phyloP scores from a whole-genome alignment of 805 yeast species.

The Isabelozyma rhagii region DNA sequence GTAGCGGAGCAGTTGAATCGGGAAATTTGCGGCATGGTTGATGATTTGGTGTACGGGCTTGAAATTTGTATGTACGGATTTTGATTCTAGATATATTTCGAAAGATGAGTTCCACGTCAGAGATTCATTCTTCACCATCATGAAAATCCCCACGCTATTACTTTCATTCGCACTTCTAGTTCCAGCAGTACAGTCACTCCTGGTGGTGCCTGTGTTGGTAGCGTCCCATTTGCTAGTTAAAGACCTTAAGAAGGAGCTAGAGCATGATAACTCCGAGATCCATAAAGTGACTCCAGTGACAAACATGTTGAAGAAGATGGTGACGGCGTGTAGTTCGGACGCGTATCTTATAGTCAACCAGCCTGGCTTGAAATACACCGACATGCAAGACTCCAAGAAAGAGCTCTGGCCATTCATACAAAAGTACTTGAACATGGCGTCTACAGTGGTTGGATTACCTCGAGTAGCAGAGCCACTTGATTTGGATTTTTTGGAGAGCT shows the following conservation, averaged over 20 bases:
- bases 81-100: neutral
- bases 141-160: neutral
- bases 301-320: constrained; percentile 31
- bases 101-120: no score
- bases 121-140: neutral
- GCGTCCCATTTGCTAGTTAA: constrained; percentile 39
- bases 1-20: neutral
- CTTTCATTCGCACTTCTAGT: neutral
- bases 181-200: constrained; percentile 12
- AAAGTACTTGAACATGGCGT: constrained; percentile 51
- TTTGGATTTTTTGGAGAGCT: constrained; percentile 38
- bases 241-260: constrained; percentile 21
- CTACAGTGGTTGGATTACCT: constrained; percentile 61
- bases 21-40: no score
- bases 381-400: constrained; percentile 26
- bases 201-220: constrained; percentile 26
- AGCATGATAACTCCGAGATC: constrained; percentile 10
- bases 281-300: constrained; percentile 25
- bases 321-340: constrained; percentile 39
- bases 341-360: constrained; percentile 34
- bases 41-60: no score
- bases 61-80: no score
- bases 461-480: constrained; percentile 42
- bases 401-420: constrained; percentile 47
- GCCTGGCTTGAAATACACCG: constrained; percentile 34